Percentiles rank a stretch among this genome's conserved stretches.
Evolutionary conservation across 495 filamentous ascomycete genomes (phyloP).

Genomic region (Neurospora sp.): DNA sequence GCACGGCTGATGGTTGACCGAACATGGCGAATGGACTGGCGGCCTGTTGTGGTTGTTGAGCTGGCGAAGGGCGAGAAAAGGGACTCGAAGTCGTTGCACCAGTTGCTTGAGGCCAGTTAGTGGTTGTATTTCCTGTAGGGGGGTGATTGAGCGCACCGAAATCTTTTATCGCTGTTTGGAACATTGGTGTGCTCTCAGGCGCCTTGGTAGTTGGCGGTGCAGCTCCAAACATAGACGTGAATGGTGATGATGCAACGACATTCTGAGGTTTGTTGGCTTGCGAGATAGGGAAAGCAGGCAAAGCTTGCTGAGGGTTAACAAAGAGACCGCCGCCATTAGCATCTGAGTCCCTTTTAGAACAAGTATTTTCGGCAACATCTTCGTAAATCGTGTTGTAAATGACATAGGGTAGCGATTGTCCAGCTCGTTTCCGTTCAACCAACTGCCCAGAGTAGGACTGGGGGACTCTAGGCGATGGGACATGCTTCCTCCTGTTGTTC

Average conservation of each 20-base stretch:
- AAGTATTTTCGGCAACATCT: conserved; percentile 1
- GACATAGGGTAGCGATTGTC: conserved; percentile 28
- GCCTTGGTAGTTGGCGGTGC: not conserved
- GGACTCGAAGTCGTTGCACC: not conserved
- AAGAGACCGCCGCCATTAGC: conserved; percentile 18
- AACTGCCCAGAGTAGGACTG: conserved; percentile 33
- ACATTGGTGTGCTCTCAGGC: not conserved
- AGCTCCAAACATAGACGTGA: not conserved
- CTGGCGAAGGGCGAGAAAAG: not conserved
- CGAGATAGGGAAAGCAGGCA: not conserved
- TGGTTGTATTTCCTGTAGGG: not conserved
- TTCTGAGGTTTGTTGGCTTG: not conserved
- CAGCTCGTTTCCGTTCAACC: conserved; percentile 39
- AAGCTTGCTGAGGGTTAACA: conserved; percentile 9
- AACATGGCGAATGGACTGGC: not conserved
- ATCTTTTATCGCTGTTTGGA: not conserved
- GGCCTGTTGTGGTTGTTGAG: not conserved
- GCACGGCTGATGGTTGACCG: not conserved
- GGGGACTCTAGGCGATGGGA: conserved; percentile 28
- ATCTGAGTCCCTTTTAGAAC: not conserved
- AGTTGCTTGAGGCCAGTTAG: not conserved
- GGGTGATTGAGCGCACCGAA: not conserved
- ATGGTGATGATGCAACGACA: not conserved
- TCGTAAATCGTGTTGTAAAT: conserved; percentile 39
- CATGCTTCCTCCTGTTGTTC: conserved; percentile 16